Evolutionary conservation across 306 rosid genomes (phyloP).

Genomic region (Quercus cerris): DNA sequence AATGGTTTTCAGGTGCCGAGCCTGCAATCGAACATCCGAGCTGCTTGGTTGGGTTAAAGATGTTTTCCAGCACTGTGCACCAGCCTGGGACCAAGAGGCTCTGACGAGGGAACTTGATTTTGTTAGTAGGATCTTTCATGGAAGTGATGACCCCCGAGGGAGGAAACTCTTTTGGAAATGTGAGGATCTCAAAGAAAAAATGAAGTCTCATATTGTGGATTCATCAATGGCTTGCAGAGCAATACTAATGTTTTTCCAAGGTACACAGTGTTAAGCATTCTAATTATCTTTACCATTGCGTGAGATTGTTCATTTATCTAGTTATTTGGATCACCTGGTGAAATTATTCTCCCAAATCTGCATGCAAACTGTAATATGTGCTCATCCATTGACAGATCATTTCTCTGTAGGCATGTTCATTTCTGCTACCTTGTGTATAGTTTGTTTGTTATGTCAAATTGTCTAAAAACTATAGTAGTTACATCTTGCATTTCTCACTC

Average conservation of each 20-base stretch:
- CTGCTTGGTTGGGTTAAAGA: constrained; percentile 98
- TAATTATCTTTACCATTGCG: not conserved
- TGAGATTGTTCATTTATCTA: too few species aligned
- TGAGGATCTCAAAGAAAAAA: constrained; percentile 78
- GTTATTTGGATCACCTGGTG: too few species aligned
- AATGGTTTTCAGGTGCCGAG: constrained; percentile 94
- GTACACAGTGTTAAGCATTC: constrained; percentile 31
- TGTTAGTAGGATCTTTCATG: constrained; percentile 87
- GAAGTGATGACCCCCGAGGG: constrained; percentile 89
- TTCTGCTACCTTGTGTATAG: too few species aligned
- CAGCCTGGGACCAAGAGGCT: constrained; percentile 88
- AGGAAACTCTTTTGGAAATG: constrained; percentile 75
- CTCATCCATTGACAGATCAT: too few species aligned
- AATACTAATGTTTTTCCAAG: constrained; percentile 84
- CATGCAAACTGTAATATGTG: too few species aligned
- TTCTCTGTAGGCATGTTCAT: too few species aligned
- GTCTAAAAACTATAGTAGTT: too few species aligned
- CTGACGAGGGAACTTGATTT: constrained; percentile 86
- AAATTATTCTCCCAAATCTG: too few species aligned
- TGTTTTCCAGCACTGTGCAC: constrained; percentile 95
- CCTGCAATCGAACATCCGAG: constrained; percentile 92
- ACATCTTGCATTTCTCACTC: too few species aligned
- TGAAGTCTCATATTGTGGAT: constrained; percentile 61
- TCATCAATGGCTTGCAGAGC: constrained; percentile 68
- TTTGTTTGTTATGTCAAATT: too few species aligned